phyloP scores from a whole-genome alignment of 1,284 basidiomycete species.

The Microbotryum lychnidis-dioicae region DNA sequence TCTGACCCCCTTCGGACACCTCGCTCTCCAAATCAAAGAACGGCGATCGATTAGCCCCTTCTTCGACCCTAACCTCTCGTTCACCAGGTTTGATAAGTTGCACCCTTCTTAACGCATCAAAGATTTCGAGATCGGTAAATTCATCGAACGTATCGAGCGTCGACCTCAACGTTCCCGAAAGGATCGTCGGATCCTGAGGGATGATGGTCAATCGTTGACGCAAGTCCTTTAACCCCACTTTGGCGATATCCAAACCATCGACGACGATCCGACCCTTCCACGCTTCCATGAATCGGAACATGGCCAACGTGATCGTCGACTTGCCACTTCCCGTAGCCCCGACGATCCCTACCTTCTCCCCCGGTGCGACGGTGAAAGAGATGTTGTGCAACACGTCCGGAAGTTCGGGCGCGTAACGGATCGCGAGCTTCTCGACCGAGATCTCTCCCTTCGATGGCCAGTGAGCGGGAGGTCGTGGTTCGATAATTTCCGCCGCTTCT shows the following conservation, averaged over 20 bases:
- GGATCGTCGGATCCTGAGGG: slow-evolving; percentile 66
- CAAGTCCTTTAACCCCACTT: slow-evolving; percentile 79
- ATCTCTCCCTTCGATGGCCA: slow-evolving; percentile 63
- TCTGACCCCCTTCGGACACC: slow-evolving; percentile 71
- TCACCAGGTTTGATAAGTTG: slow-evolving; percentile 57
- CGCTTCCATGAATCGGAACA: slow-evolving; percentile 93
- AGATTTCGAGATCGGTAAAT: slow-evolving; percentile 64
- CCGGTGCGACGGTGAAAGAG: slow-evolving; percentile 54
- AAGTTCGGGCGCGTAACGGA: slow-evolving; percentile 62
- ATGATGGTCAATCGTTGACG: slow-evolving; percentile 75
- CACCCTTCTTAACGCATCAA: slow-evolving; percentile 76
- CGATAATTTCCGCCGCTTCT: slow-evolving; percentile 39
- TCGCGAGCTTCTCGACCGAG: slow-evolving; percentile 55
- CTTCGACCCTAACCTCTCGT: slow-evolving; percentile 48
- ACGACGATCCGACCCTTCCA: slow-evolving; percentile 71
- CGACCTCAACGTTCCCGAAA: slow-evolving; percentile 75
- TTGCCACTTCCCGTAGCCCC: slow-evolving; percentile 67
- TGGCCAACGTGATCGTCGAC: slow-evolving; percentile 79
- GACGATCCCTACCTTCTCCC: slow-evolving; percentile 78
- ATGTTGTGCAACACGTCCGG: slow-evolving; percentile 64
- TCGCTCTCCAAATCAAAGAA: slow-evolving; percentile 77
- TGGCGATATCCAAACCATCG: slow-evolving; percentile 78
- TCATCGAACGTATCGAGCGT: slow-evolving; percentile 86
- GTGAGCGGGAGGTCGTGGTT: slow-evolving; percentile 65
- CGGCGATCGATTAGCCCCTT: slow-evolving; percentile 64